Conservation (phyloP, 2,329 filamentous ascomycete genomes). For the Phialophora macrospora region DNA sequence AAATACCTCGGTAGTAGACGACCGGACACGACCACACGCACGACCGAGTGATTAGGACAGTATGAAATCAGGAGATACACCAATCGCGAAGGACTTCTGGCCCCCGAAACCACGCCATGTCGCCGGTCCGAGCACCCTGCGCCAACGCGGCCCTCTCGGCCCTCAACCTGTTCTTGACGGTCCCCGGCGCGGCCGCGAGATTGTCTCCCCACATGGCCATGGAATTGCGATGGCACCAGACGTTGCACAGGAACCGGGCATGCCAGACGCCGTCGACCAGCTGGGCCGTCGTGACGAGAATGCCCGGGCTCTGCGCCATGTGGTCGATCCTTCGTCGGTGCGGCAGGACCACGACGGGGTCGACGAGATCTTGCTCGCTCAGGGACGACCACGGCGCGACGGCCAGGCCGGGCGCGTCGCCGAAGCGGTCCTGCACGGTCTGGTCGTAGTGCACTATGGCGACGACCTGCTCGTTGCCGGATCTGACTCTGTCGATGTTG, state of each 20-base stretch:
- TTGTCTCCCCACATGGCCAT: constrained; percentile 1
- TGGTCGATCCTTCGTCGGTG: neutral
- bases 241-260: neutral
- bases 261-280: neutral
- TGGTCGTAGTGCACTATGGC: neutral
- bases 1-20: too few species aligned
- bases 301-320: neutral
- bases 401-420: too few species aligned
- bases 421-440: neutral
- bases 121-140: neutral
- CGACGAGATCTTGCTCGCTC: neutral
- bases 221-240: neutral
- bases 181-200: neutral
- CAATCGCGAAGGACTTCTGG: neutral
- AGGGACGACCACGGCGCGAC: neutral
- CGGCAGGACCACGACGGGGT: neutral
- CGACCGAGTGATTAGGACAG: neutral
- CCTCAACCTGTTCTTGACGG: neutral
- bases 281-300: neutral
- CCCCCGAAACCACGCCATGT: neutral
- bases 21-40: neutral
- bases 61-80: neutral
- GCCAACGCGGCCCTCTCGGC: neutral
- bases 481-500: neutral
- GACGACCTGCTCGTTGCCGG: neutral